Base-by-base conservation (phyloP, 2,329 filamentous ascomycete species). In the Chalara sp. region DNA sequence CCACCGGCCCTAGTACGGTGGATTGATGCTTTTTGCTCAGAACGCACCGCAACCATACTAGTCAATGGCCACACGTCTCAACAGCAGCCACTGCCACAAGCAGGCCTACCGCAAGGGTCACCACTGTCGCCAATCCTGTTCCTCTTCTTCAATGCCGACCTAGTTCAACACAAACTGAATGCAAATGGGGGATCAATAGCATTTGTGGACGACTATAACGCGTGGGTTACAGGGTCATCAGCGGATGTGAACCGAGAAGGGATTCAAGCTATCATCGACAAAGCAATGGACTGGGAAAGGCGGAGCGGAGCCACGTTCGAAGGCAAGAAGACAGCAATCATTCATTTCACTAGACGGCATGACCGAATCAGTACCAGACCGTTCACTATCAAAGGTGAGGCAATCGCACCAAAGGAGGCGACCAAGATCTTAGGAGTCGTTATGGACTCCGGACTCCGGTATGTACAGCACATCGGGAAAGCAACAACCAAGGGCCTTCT, bases 111-210 rank as follows among this genome's bases (percentile, higher is more conserved):
- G 6, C 56, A 67, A 53, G 65, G 64, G 3, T 70, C 64, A 3
- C 65, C 63, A 5, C 54, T 71, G 6, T 71, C 65, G 6, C 65
- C 58, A 10, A 64, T 67, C 28, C 53, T 68, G 11, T 71, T 68
- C 51, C 62, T 69, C 6, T 66, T 66, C 54, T 63, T 62, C 40
- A 61, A 60, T 48, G 55, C 55, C 3, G 53, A 60, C 46, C 44
- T 60, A 10, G 52, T 54, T 5, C 41, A 50, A 45, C 45, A 52
- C 42, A 49, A 53, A 31, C 68, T 70, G 44, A 53, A 64, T 41
- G 52, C 49, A 33, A 46, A 61, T 29, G 56, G 59, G 47, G 64
- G 61, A 51, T 59, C 60, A 6, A 59, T 65, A 46, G 60, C 56
- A 35, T 65, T 64, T 44, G 50, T 65, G 3, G 56, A 65, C 46